These are phyloP conservation scores for Vaccinium vitisidaea DNA, from an alignment of 148 eudicot genomes.

Conservation along the genomic window DNA sequence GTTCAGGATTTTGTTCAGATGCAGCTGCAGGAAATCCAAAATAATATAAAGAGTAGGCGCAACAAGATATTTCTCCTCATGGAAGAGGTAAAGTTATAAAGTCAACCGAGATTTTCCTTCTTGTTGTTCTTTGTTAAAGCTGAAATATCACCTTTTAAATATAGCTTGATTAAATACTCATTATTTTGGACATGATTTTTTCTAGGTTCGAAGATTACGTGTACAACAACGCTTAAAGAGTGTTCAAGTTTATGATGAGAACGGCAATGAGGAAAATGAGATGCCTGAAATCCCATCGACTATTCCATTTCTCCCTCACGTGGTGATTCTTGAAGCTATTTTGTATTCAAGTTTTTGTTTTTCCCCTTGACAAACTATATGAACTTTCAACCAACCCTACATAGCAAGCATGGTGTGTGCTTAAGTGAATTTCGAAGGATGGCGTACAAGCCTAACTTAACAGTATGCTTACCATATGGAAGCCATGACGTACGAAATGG, in stretches of 20 bases:
- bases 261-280: constrained; percentile 59
- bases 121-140: background rate
- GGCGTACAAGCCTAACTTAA: background rate
- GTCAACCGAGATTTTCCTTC: background rate
- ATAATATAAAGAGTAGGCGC: constrained; percentile 85
- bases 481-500: background rate
- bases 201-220: constrained; percentile 80
- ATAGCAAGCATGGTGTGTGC: background rate
- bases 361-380: background rate
- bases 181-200: background rate
- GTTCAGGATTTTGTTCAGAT: constrained; percentile 84
- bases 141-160: background rate
- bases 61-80: constrained; percentile 94
- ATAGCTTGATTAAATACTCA: background rate
- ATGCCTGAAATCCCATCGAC: constrained; percentile 88
- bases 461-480: background rate
- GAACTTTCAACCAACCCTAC: background rate
- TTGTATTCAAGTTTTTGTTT: constrained; percentile 1
- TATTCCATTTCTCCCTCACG: constrained; percentile 83
- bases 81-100: constrained; percentile 71
- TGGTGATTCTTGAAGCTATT: constrained; percentile 48
- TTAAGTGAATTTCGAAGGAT: background rate
- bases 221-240: constrained; percentile 77
- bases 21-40: constrained; percentile 76
- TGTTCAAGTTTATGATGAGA: constrained; percentile 43